These are phyloP conservation scores for Trichophyton benhamiae DNA, from an alignment of 2,329 filamentous ascomycete species.

Conservation along the genomic window DNA sequence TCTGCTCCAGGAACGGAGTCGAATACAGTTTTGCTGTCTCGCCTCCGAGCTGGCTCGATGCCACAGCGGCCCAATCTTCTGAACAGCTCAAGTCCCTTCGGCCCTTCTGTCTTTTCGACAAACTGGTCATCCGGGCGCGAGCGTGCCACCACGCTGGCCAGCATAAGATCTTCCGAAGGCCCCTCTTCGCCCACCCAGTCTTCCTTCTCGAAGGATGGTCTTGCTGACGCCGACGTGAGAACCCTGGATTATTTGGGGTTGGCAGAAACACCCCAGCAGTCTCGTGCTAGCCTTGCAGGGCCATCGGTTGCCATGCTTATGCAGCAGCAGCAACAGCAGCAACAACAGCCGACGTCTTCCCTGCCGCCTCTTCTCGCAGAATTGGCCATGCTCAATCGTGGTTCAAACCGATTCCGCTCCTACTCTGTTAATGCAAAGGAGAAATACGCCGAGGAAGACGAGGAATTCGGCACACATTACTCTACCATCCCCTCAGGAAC, in stretches of 20 bases:
- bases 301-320: constrained; percentile 42
- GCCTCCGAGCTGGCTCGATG: constrained; percentile 85
- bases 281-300: constrained; percentile 56
- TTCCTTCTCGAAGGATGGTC: constrained; percentile 71
- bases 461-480: constrained; percentile 55
- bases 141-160: constrained; percentile 76
- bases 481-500: constrained; percentile 46
- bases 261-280: constrained; percentile 79
- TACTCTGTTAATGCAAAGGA: constrained; percentile 99
- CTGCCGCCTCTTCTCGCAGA: constrained; percentile 58
- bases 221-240: constrained; percentile 75
- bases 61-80: constrained; percentile 68
- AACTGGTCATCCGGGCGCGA: constrained; percentile 74
- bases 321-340: constrained; percentile 42
- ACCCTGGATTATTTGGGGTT: constrained; percentile 93
- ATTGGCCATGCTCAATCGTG: constrained; percentile 61
- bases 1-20: constrained; percentile 36
- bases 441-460: constrained; percentile 83
- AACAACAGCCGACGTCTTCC: constrained; percentile 31
- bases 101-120: constrained; percentile 74
- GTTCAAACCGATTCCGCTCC: constrained; percentile 79
- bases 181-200: constrained; percentile 79
- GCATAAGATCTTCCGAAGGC: constrained; percentile 75
- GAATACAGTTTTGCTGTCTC: constrained; percentile 65
- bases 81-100: constrained; percentile 56